Percentiles rank a stretch among this genome's conserved stretches.
phyloP scores from a whole-genome alignment of 305 asterid genomes.

The Fraxinus ornus region DNA sequence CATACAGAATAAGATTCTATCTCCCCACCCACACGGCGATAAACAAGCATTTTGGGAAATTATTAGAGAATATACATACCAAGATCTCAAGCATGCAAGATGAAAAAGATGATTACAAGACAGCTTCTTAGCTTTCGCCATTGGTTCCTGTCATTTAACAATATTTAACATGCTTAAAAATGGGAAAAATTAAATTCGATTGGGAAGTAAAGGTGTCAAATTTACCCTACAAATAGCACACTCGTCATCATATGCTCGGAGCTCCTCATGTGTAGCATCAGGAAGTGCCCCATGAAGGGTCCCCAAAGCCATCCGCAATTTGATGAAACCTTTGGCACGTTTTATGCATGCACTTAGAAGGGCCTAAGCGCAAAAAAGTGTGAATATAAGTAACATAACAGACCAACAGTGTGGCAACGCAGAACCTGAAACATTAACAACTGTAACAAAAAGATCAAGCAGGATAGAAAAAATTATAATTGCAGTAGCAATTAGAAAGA shows the following conservation, averaged over 20 bases:
- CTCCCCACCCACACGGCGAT: neutral
- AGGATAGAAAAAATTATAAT: slow-evolving; percentile 1
- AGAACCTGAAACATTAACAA: slow-evolving; percentile 8
- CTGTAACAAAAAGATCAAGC: slow-evolving; percentile 8
- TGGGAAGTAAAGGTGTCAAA: neutral
- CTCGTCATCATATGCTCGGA: slow-evolving; percentile 73
- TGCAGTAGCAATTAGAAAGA: slow-evolving; percentile 13
- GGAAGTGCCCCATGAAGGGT: slow-evolving; percentile 89
- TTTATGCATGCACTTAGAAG: slow-evolving; percentile 72
- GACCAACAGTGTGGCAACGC: slow-evolving; percentile 10
- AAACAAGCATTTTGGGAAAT: slow-evolving; percentile 6
- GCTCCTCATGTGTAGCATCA: slow-evolving; percentile 73
- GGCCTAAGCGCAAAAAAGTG: slow-evolving; percentile 48
- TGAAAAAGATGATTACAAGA: slow-evolving; percentile 86
- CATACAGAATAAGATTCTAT: slow-evolving; percentile 1
- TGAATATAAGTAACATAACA: slow-evolving; percentile 15
- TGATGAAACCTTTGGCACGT: slow-evolving; percentile 70
- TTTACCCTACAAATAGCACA: slow-evolving; percentile 92
- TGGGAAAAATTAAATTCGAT: slow-evolving; percentile 14
- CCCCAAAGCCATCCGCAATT: slow-evolving; percentile 65
- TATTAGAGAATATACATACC: slow-evolving; percentile 39
- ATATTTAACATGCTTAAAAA: slow-evolving; percentile 30
- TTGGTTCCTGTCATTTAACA: slow-evolving; percentile 62
- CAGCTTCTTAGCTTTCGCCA: slow-evolving; percentile 89
- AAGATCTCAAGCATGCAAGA: slow-evolving; percentile 82